Conservation (phyloP, 2,329 filamentous ascomycete species). For the Emmonsiellopsis sp. region DNA sequence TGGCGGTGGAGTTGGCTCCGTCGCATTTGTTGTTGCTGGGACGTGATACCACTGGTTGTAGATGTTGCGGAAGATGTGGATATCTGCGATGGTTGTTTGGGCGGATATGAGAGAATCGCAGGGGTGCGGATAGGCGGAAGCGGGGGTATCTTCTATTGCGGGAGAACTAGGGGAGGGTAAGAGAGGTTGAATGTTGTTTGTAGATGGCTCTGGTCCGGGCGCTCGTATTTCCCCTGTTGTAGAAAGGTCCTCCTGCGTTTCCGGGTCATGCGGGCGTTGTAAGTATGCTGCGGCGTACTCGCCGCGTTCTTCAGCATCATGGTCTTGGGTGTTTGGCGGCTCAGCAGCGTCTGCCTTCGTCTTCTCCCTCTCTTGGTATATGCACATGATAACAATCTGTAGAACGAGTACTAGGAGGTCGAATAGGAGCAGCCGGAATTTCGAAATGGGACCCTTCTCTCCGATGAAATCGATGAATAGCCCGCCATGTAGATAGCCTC, state of each 20-base stretch:
- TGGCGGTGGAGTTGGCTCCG: conserved; percentile 14
- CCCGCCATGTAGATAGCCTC: conserved; percentile 53
- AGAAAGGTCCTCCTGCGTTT: neutral
- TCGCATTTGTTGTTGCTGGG: conserved; percentile 13
- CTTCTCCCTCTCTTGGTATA: conserved; percentile 44
- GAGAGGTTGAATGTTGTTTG: conserved; percentile 6
- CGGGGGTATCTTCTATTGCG: too few relatives aligned
- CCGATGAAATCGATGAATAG: conserved; percentile 58
- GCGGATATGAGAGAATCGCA: conserved; percentile 31
- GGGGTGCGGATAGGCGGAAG: conserved; percentile 18
- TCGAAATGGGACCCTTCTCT: conserved; percentile 48
- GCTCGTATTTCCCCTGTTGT: conserved; percentile 33
- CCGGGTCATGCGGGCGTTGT: too few relatives aligned
- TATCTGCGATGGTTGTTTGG: conserved; percentile 28
- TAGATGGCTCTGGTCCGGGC: conserved; percentile 17
- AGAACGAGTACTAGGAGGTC: conserved; percentile 47
- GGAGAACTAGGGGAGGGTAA: too few relatives aligned
- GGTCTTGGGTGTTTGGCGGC: conserved; percentile 36
- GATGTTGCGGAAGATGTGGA: conserved; percentile 27
- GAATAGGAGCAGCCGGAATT: conserved; percentile 42
- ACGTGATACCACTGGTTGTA: conserved; percentile 32
- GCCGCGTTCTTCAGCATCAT: conserved; percentile 53
- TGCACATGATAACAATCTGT: conserved; percentile 50
- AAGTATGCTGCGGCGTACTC: conserved; percentile 17
- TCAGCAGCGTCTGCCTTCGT: conserved; percentile 24